Evolutionary conservation across 805 yeast genomes (phyloP).

Genomic region (Maudiozyma saulgeensis): DNA sequence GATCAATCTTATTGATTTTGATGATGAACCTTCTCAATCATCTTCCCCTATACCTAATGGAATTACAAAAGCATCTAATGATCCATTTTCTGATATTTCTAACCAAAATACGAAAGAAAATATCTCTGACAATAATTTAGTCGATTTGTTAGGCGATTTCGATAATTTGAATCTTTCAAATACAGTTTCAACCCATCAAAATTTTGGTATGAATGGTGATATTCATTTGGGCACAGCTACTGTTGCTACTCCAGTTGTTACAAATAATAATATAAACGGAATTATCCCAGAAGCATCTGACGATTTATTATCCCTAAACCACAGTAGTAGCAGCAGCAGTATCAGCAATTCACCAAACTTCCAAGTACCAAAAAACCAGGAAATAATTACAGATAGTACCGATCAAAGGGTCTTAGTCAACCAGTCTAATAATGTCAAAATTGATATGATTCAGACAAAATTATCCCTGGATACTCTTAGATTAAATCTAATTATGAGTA

Average conservation of each 20-base stretch:
- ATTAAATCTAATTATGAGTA: slow-evolving; percentile 44
- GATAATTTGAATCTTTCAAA: slow-evolving; percentile 20
- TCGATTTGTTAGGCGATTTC: slow-evolving; percentile 42
- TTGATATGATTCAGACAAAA: slow-evolving; percentile 36
- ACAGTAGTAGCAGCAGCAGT: not conserved
- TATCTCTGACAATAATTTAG: not conserved
- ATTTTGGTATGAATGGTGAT: slow-evolving; percentile 16
- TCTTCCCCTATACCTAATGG: not conserved
- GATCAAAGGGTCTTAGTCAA: slow-evolving; percentile 27
- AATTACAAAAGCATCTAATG: not conserved
- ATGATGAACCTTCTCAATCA: slow-evolving; percentile 36
- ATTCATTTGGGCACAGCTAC: slow-evolving; percentile 30
- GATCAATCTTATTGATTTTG: slow-evolving; percentile 65
- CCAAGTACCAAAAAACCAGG: no score
- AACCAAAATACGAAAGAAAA: slow-evolving; percentile 10
- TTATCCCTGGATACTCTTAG: slow-evolving; percentile 30
- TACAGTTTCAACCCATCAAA: slow-evolving; percentile 15
- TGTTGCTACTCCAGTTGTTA: slow-evolving; percentile 8
- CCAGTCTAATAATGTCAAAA: slow-evolving; percentile 37
- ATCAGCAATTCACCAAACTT: no score
- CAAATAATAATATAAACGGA: slow-evolving; percentile 17
- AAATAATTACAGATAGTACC: not conserved
- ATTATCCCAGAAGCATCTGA: not conserved
- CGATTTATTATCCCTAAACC: slow-evolving; percentile 11
- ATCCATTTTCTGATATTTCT: not conserved